Percentiles rank a stretch among this genome's conserved stretches.
Conservation (phyloP, 768 basidiomycete species). For the Lentinula guzmanii region DNA sequence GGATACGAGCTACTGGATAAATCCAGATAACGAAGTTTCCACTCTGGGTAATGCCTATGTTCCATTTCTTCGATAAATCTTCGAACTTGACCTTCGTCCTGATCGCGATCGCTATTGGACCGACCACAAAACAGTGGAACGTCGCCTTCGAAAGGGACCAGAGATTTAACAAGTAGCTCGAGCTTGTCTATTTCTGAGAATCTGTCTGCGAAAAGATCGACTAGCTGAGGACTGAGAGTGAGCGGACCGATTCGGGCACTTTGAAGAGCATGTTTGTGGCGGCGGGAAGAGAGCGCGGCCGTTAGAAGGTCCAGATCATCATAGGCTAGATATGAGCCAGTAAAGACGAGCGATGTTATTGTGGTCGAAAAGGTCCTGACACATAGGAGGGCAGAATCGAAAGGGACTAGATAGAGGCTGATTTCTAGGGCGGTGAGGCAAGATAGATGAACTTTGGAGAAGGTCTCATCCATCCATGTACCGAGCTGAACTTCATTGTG, state of each 20-base stretch:
- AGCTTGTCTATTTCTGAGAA: conserved; percentile 28
- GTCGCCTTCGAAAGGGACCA: conserved; percentile 21
- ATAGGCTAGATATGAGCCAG: conserved; percentile 30
- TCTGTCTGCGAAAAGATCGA: conserved; percentile 33
- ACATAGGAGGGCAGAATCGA: conserved; percentile 26
- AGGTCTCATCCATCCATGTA: conserved; percentile 2
- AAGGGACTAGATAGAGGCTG: conserved; percentile 29
- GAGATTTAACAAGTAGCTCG: conserved; percentile 32
- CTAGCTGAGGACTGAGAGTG: conserved; percentile 32
- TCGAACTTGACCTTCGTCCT: conserved; percentile 1
- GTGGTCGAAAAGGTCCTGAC: conserved; percentile 27
- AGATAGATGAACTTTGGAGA: neutral
- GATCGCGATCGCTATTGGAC: conserved; percentile 3
- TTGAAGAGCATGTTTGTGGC: conserved; percentile 13
- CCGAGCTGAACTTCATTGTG: conserved; percentile 1
- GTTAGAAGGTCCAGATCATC: conserved; percentile 29
- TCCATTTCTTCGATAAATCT: conserved; percentile 3
- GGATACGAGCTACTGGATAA: conserved; percentile 2
- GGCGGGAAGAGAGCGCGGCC: conserved; percentile 15
- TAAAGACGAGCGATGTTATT: conserved; percentile 30
- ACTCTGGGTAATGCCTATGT: neutral
- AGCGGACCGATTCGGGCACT: conserved; percentile 34
- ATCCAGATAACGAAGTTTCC: conserved; percentile 1
- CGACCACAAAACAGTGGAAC: neutral
- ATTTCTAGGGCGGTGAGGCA: conserved; percentile 22